phyloP scores from a whole-genome alignment of 257 asterid genomes.

The Penstemon newberryi region DNA sequence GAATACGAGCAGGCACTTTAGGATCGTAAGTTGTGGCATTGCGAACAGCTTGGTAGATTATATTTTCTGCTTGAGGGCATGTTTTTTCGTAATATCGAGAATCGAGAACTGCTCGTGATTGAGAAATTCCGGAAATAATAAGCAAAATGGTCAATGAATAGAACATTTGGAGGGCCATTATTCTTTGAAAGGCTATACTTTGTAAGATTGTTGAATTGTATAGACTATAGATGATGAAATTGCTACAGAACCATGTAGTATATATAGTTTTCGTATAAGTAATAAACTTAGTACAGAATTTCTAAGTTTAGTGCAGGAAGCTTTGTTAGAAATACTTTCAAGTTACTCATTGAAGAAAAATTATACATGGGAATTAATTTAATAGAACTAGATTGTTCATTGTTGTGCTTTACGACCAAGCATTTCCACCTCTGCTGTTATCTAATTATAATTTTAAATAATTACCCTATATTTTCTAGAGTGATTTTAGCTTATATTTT shows the following conservation, averaged over 20 bases:
- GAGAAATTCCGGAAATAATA: constrained; percentile 28
- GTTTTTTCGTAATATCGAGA: constrained; percentile 54
- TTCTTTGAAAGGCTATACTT: background rate
- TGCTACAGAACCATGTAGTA: constrained; percentile 29
- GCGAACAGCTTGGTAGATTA: constrained; percentile 46
- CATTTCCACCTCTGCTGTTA: constrained; percentile 38
- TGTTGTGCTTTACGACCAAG: constrained; percentile 61
- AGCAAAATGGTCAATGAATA: constrained; percentile 26
- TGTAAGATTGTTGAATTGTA: background rate
- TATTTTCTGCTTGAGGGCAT: constrained; percentile 68
- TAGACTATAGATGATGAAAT: constrained; percentile 24
- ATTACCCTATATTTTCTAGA: background rate
- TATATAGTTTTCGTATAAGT: constrained; percentile 33
- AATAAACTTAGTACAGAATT: constrained; percentile 12
- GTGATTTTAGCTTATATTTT: background rate
- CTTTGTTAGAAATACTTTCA: constrained; percentile 42
- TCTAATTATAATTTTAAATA: background rate
- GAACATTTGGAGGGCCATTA: constrained; percentile 28
- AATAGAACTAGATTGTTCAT: constrained; percentile 31
- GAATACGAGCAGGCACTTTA: constrained; percentile 69
- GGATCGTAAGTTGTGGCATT: constrained; percentile 50
- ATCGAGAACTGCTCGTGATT: constrained; percentile 52
- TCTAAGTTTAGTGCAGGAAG: constrained; percentile 34
- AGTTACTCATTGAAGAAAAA: constrained; percentile 50
- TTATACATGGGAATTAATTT: constrained; percentile 16